Evolutionary conservation across 768 basidiomycete species (phyloP).

Genomic region (Tubosaeta brunneosetosa): DNA sequence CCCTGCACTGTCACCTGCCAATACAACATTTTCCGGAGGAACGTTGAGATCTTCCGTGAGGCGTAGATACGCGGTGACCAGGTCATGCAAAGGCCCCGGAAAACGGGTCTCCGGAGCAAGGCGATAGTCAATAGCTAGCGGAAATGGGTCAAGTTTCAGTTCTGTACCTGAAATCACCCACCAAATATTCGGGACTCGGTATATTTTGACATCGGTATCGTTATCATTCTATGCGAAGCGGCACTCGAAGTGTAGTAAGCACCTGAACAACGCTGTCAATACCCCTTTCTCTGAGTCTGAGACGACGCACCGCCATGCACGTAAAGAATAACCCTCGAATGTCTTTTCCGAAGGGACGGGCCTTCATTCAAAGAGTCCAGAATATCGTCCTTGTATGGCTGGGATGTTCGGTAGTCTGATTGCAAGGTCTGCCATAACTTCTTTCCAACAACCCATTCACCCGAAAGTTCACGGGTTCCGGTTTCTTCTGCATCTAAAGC

Average conservation of each 20-base stretch:
- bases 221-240: conserved; percentile 83
- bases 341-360: conserved; percentile 34
- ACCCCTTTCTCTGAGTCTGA: neutral
- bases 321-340: conserved; percentile 85
- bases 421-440: conserved; percentile 86
- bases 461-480: conserved; percentile 76
- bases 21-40: conserved; percentile 83
- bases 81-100: conserved; percentile 85
- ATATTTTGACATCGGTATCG: conserved; percentile 86
- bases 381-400: conserved; percentile 18
- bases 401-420: conserved; percentile 65
- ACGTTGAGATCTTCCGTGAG: conserved; percentile 85
- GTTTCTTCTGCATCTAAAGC: conserved; percentile 70
- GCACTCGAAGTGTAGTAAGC: conserved; percentile 93
- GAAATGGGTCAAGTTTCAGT: neutral
- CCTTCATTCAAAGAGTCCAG: conserved; percentile 15
- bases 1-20: conserved; percentile 92
- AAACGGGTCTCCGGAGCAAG: conserved; percentile 94
- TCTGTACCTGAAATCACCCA: conserved; percentile 28
- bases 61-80: conserved; percentile 80
- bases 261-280: conserved; percentile 40
- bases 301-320: conserved; percentile 76
- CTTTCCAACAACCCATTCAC: conserved; percentile 97
- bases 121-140: conserved; percentile 84
- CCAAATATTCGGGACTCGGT: conserved; percentile 87